phyloP scores from a whole-genome alignment of 768 basidiomycete species.

The Hemileccinum rubropunctum region DNA sequence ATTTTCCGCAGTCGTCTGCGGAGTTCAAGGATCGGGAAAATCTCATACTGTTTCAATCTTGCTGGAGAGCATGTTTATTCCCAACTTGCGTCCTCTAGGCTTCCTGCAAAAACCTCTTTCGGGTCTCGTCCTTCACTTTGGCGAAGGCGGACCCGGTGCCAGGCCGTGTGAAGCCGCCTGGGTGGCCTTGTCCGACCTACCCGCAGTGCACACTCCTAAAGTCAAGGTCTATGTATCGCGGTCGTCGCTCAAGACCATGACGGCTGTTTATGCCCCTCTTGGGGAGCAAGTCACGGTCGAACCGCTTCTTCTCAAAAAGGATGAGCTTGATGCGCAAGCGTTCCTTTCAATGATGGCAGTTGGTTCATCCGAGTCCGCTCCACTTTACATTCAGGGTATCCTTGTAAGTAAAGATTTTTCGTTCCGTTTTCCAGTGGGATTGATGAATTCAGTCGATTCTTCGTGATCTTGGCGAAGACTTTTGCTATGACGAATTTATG shows the following conservation, averaged over 20 bases:
- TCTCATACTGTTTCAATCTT: conserved; percentile 69
- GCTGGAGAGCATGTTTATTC: conserved; percentile 68
- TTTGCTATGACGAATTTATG: conserved; percentile 50
- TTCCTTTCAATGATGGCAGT: conserved; percentile 77
- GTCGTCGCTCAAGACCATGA: conserved; percentile 61
- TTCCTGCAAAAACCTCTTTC: conserved; percentile 50
- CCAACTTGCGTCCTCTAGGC: conserved; percentile 48
- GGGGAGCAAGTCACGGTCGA: conserved; percentile 49
- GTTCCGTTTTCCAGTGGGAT: neutral
- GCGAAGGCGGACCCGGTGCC: conserved; percentile 58
- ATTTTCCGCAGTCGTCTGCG: conserved; percentile 73
- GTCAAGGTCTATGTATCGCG: conserved; percentile 56
- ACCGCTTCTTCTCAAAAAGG: conserved; percentile 52
- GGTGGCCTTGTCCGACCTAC: conserved; percentile 42
- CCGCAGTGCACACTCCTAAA: conserved; percentile 28
- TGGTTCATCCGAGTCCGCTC: conserved; percentile 56
- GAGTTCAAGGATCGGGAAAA: conserved; percentile 76
- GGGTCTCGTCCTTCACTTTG: conserved; percentile 67
- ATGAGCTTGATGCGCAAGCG: conserved; percentile 65
- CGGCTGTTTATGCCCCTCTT: conserved; percentile 50
- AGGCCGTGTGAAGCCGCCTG: conserved; percentile 69
- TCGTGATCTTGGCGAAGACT: conserved; percentile 60
- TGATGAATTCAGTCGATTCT: conserved; percentile 47
- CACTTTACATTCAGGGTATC: conserved; percentile 67
- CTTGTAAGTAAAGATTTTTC: conserved; percentile 42